Evolutionary conservation across 2,329 filamentous ascomycete species (phyloP).

Genomic region (Capronia coronata): DNA sequence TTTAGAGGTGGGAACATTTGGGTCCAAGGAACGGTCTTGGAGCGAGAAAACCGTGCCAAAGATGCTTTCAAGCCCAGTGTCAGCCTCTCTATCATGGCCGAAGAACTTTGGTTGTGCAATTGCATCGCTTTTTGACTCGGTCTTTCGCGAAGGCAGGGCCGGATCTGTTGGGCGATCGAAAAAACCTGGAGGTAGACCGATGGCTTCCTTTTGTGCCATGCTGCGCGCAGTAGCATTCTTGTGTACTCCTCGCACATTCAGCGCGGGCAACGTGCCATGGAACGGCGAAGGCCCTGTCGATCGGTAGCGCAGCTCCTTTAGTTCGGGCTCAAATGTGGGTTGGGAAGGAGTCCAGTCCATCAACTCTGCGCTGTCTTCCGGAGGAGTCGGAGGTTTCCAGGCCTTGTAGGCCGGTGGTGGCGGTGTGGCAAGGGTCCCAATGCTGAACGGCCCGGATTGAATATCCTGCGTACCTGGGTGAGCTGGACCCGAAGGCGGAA

Average conservation of each 20-base stretch:
- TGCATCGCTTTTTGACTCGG: conserved; percentile 26
- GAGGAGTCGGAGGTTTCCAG: conserved; percentile 36
- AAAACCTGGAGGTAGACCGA: conserved; percentile 32
- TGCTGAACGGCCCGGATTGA: conserved; percentile 30
- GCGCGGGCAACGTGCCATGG: conserved; percentile 38
- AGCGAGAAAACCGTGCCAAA: conserved; percentile 43
- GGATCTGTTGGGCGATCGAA: conserved; percentile 36
- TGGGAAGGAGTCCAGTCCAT: conserved; percentile 50
- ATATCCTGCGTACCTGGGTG: neutral
- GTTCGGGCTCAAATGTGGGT: conserved; percentile 19
- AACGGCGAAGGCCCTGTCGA: conserved; percentile 39
- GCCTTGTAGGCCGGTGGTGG: conserved; percentile 31
- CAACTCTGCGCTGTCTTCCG: conserved; percentile 33
- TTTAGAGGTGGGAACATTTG: neutral
- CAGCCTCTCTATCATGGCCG: conserved; percentile 37
- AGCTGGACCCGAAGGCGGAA: conserved; percentile 8
- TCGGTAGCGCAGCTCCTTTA: conserved; percentile 29
- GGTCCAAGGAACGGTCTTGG: conserved; percentile 9
- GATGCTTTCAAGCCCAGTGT: conserved; percentile 43
- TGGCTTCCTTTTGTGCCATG: conserved; percentile 20
- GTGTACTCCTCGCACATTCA: conserved; percentile 38
- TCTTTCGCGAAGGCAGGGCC: conserved; percentile 33
- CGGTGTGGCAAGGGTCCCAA: conserved; percentile 25
- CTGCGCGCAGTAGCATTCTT: conserved; percentile 33
- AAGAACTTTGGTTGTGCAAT: conserved; percentile 45